Evolutionary conservation across 306 rosid genomes (phyloP).

Genomic region (Lithocarpus polystachyus): DNA sequence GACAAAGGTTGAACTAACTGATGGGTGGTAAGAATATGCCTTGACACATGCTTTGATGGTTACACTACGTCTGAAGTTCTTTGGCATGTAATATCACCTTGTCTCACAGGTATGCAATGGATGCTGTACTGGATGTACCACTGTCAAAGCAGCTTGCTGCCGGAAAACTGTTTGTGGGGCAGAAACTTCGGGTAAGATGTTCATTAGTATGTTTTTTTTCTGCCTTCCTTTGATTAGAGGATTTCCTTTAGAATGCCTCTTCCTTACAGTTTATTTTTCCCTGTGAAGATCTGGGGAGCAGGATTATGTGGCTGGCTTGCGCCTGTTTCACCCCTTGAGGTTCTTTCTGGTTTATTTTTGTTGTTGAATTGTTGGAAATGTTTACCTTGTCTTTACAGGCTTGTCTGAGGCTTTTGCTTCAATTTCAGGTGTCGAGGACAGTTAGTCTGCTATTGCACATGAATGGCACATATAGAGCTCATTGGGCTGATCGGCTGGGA

Average conservation of each 20-base stretch:
- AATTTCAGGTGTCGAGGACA: constrained; percentile 56
- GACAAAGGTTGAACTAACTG: constrained; percentile 70
- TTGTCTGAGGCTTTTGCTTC: constrained; percentile 35
- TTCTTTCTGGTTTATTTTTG: constrained; percentile 29
- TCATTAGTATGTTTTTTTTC: neutral
- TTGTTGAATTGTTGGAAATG: neutral
- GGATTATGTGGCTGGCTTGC: constrained; percentile 72
- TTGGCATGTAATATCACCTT: constrained; percentile 25
- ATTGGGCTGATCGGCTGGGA: constrained; percentile 85
- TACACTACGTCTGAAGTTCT: constrained; percentile 22
- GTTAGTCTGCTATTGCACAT: constrained; percentile 67
- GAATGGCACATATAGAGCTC: constrained; percentile 91
- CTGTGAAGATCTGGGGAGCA: constrained; percentile 83
- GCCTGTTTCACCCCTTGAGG: constrained; percentile 88
- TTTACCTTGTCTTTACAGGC: constrained; percentile 7
- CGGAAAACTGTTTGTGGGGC: constrained; percentile 84
- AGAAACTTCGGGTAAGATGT: constrained; percentile 73
- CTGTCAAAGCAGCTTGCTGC: constrained; percentile 66
- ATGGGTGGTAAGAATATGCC: constrained; percentile 60
- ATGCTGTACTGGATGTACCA: constrained; percentile 66
- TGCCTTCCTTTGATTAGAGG: constrained; percentile 10
- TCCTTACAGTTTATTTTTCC: constrained; percentile 27
- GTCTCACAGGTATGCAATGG: constrained; percentile 67
- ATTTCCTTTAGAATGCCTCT: neutral
- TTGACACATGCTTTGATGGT: neutral